phyloP scores from a whole-genome alignment of 345 rosid genomes.

The Cardiospermum halicacabum region DNA sequence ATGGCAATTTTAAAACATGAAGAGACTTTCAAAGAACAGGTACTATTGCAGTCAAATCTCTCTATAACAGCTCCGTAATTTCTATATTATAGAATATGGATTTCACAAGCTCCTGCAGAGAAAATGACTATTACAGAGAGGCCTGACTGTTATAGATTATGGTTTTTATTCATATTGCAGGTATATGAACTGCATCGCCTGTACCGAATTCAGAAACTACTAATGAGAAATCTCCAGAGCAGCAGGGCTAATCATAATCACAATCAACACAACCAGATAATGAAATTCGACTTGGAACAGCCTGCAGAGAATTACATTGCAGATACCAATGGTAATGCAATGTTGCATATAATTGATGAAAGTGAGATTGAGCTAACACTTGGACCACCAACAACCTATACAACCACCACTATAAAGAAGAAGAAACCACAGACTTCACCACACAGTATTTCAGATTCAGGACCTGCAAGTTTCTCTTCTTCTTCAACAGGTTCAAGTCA shows the following conservation, averaged over 20 bases:
- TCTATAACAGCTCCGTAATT: background rate
- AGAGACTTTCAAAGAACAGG: constrained; percentile 97
- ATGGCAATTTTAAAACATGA: constrained; percentile 93
- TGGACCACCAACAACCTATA: constrained; percentile 61
- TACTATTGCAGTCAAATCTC: too few relatives aligned
- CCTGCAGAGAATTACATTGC: constrained; percentile 27
- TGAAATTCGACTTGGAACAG: constrained; percentile 32
- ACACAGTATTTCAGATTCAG: constrained; percentile 43
- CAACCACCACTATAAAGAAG: too few relatives aligned
- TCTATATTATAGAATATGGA: background rate
- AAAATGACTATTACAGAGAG: too few relatives aligned
- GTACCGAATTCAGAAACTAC: constrained; percentile 67
- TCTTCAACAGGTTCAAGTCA: constrained; percentile 72
- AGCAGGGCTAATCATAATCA: constrained; percentile 15
- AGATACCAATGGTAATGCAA: constrained; percentile 29
- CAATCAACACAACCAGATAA: constrained; percentile 18
- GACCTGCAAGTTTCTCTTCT: constrained; percentile 61
- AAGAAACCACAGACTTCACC: constrained; percentile 34
- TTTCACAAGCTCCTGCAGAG: too few relatives aligned
- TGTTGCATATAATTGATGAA: constrained; percentile 54
- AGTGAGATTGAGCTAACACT: constrained; percentile 82
- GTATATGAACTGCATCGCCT: constrained; percentile 86
- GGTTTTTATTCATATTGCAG: too few relatives aligned
- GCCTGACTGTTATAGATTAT: too few relatives aligned
- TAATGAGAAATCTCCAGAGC: constrained; percentile 57